These are phyloP conservation scores for Puccinia triticina DNA, from an alignment of 1,284 basidiomycete species.

Conservation along the genomic window DNA sequence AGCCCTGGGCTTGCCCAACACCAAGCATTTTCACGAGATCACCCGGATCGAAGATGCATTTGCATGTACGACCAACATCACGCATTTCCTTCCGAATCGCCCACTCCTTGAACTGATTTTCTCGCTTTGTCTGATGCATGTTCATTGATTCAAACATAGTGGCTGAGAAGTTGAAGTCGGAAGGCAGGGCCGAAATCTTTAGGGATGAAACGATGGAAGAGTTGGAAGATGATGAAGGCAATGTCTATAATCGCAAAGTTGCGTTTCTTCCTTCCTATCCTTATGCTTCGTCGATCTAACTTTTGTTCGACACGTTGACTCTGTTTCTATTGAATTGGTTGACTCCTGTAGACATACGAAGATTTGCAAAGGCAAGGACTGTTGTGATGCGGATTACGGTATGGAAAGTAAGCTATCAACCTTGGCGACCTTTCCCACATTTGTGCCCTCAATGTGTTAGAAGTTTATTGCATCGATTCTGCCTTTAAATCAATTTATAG, in stretches of 20 bases:
- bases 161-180: slow-evolving; percentile 91
- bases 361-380: slow-evolving; percentile 88
- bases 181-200: slow-evolving; percentile 85
- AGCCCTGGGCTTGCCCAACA: slow-evolving; percentile 93
- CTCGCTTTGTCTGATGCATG: neutral
- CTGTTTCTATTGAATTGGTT: slow-evolving; percentile 60
- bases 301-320: slow-evolving; percentile 21
- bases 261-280: neutral
- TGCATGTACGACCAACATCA: slow-evolving; percentile 68
- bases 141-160: slow-evolving; percentile 64
- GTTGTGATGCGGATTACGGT: slow-evolving; percentile 64
- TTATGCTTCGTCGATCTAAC: neutral
- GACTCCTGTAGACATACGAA: slow-evolving; percentile 71
- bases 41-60: slow-evolving; percentile 95
- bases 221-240: slow-evolving; percentile 92
- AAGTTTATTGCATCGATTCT: too few relatives aligned
- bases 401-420: too few relatives aligned
- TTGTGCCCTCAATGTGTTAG: too few relatives aligned
- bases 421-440: too few relatives aligned
- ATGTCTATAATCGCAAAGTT: slow-evolving; percentile 70
- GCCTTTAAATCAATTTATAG: too few relatives aligned
- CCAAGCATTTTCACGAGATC: slow-evolving; percentile 98
- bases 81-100: neutral
- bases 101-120: neutral
- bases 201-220: slow-evolving; percentile 93